Conservation (phyloP, 352 stramenopile species). For the Phytopythium cucurbitacearum region DNA sequence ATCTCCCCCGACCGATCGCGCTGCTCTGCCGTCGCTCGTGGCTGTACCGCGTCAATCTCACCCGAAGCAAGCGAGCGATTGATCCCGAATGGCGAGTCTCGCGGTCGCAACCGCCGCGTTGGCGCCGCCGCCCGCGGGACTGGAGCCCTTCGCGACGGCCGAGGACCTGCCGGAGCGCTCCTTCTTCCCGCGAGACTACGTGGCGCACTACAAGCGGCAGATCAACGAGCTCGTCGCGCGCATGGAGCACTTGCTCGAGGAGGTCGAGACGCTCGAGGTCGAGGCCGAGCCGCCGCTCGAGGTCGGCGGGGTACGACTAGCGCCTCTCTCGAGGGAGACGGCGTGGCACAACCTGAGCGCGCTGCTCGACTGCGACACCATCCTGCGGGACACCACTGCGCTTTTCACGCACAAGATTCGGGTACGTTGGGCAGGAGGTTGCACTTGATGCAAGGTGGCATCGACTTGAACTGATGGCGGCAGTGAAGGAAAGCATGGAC, state of each 20-base stretch:
- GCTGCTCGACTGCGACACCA: slow-evolving; percentile 46
- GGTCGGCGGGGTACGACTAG: slow-evolving; percentile 32
- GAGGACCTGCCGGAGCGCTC: slow-evolving; percentile 43
- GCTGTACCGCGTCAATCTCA: no score
- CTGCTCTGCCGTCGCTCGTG: no score
- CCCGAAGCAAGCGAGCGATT: background rate
- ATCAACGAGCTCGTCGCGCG: slow-evolving; percentile 48
- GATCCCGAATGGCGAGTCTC: no score
- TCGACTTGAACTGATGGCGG: background rate
- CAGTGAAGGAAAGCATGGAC: slow-evolving; percentile 36
- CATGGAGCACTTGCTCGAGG: slow-evolving; percentile 53
- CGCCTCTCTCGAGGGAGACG: slow-evolving; percentile 34
- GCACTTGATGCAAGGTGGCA: background rate
- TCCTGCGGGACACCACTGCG: slow-evolving; percentile 30
- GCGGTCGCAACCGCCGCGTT: no score
- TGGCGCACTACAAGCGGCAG: slow-evolving; percentile 57
- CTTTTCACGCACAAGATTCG: slow-evolving; percentile 61
- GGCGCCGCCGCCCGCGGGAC: no score
- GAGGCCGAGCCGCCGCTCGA: slow-evolving; percentile 33
- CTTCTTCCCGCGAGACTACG: slow-evolving; percentile 53
- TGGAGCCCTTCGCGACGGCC: slow-evolving; percentile 14
- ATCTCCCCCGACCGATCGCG: no score
- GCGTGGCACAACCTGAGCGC: slow-evolving; percentile 65
- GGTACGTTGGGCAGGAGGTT: slow-evolving; percentile 8
- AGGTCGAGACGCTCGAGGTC: slow-evolving; percentile 52